Evolutionary conservation across 2,329 filamentous ascomycete genomes (phyloP).

Genomic region (Anisogramma anomala): DNA sequence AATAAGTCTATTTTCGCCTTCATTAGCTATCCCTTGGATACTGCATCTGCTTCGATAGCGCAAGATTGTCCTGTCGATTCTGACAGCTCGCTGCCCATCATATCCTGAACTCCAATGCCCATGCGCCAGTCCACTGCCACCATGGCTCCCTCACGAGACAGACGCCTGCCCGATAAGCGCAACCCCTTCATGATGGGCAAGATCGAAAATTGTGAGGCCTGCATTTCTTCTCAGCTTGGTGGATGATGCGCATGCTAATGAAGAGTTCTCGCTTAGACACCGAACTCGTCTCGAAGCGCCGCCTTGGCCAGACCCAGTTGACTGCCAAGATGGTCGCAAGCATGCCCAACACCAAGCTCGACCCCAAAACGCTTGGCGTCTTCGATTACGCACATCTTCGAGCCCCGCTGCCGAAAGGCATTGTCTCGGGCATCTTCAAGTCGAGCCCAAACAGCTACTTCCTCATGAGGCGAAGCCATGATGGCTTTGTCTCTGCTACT

Average conservation of each 20-base stretch:
- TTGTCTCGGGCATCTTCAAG: slow-evolving; percentile 87
- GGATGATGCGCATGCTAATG: slow-evolving; percentile 8
- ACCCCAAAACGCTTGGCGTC: slow-evolving; percentile 61
- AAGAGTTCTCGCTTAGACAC: slow-evolving; percentile 37
- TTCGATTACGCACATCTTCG: slow-evolving; percentile 96
- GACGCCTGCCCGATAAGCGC: slow-evolving; percentile 31
- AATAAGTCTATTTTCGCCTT: not conserved
- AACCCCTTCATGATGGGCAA: slow-evolving; percentile 44
- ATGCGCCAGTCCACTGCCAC: not conserved
- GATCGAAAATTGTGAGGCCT: slow-evolving; percentile 37
- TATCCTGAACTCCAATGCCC: not conserved
- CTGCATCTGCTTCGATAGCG: not conserved
- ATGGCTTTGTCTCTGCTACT: slow-evolving; percentile 74
- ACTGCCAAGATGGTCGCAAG: slow-evolving; percentile 67
- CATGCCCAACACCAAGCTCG: slow-evolving; percentile 59
- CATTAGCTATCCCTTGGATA: not conserved
- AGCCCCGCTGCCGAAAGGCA: slow-evolving; percentile 81
- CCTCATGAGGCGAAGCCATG: slow-evolving; percentile 80
- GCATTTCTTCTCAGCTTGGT: not conserved
- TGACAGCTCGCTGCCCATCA: not conserved
- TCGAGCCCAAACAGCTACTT: slow-evolving; percentile 88
- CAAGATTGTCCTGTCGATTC: not conserved
- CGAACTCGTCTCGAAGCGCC: slow-evolving; percentile 70
- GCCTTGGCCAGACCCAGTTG: slow-evolving; percentile 85
- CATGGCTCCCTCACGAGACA: slow-evolving; percentile 16